Percentiles rank a stretch among this genome's conserved stretches.
phyloP scores from a whole-genome alignment of 257 asterid genomes.

The Fraxinus cuspidata region DNA sequence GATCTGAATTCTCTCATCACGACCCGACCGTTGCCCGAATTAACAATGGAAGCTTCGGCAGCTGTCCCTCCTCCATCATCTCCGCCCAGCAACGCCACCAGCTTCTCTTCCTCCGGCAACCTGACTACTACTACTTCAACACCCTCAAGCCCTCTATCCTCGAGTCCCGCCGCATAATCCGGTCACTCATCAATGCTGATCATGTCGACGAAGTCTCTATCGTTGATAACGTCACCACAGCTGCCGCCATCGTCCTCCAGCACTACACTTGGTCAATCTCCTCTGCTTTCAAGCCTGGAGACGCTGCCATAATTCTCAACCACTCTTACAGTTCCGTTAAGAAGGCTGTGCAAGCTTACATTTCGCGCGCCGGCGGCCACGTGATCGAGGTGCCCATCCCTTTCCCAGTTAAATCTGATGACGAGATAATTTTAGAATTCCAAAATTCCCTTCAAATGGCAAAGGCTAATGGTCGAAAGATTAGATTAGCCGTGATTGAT shows the following conservation, averaged over 20 bases:
- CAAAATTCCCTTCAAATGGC: slow-evolving; percentile 61
- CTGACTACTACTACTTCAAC: slow-evolving; percentile 47
- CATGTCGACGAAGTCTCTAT: slow-evolving; percentile 70
- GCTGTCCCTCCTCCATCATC: slow-evolving; percentile 43
- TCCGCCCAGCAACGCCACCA: slow-evolving; percentile 43
- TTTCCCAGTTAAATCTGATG: slow-evolving; percentile 59
- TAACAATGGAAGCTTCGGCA: slow-evolving; percentile 80
- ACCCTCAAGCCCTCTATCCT: slow-evolving; percentile 53
- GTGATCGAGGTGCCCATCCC: slow-evolving; percentile 81
- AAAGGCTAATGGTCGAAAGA: slow-evolving; percentile 47
- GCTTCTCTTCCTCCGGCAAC: slow-evolving; percentile 43
- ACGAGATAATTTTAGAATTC: slow-evolving; percentile 60
- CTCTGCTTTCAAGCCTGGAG: slow-evolving; percentile 50
- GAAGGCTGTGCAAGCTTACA: slow-evolving; percentile 74
- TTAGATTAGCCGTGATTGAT: slow-evolving; percentile 79
- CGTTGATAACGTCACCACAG: slow-evolving; percentile 94
- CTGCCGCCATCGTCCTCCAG: slow-evolving; percentile 81
- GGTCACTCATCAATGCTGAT: slow-evolving; percentile 67
- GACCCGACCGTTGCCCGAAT: slow-evolving; percentile 67
- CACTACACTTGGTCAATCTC: slow-evolving; percentile 63
- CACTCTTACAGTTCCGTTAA: slow-evolving; percentile 86
- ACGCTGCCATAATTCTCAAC: slow-evolving; percentile 70
- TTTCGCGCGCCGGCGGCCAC: slow-evolving; percentile 81
- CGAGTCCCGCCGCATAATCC: slow-evolving; percentile 52
- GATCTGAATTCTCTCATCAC: slow-evolving; percentile 76